Conservation (phyloP, 495 filamentous ascomycete species). For the Corynascus novoguineensis region DNA sequence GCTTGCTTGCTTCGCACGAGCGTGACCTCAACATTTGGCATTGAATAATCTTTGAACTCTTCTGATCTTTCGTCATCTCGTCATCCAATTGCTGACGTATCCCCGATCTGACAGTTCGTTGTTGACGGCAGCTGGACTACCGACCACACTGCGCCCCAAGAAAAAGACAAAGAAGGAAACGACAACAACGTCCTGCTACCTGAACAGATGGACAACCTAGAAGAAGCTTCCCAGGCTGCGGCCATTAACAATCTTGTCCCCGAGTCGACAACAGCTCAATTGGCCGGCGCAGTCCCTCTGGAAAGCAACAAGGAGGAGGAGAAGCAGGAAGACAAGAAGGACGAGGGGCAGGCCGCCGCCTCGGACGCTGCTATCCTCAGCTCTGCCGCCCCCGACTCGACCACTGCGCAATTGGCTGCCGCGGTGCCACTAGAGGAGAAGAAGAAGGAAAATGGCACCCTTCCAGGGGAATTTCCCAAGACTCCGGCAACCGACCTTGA, state of each 20-base stretch:
- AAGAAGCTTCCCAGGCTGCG: conserved; percentile 36
- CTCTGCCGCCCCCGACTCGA: conserved; percentile 32
- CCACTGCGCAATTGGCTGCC: conserved; percentile 34
- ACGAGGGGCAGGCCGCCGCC: conserved; percentile 12
- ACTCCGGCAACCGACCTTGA: conserved; percentile 54
- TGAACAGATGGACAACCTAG: conserved; percentile 46
- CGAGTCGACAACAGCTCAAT: conserved; percentile 64
- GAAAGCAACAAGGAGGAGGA: conserved; percentile 35
- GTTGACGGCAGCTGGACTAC: conserved; percentile 84
- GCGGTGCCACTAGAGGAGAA: conserved; percentile 25
- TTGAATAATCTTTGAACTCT: not conserved
- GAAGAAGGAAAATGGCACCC: not conserved
- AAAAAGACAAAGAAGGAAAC: conserved; percentile 70
- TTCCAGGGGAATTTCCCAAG: conserved; percentile 54
- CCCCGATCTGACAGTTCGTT: conserved; percentile 60
- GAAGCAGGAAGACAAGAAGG: not conserved
- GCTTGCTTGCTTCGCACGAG: not conserved
- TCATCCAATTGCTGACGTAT: conserved; percentile 16
- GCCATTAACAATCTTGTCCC: conserved; percentile 57
- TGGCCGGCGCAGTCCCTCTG: conserved; percentile 64
- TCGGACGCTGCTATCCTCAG: conserved; percentile 8
- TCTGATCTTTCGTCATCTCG: not conserved
- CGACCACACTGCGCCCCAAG: conserved; percentile 69
- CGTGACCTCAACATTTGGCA: conserved; percentile 4
- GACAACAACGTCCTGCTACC: conserved; percentile 83